Evolutionary conservation across 2,329 filamentous ascomycete species (phyloP).

Genomic region (Grosmannia serpens): DNA sequence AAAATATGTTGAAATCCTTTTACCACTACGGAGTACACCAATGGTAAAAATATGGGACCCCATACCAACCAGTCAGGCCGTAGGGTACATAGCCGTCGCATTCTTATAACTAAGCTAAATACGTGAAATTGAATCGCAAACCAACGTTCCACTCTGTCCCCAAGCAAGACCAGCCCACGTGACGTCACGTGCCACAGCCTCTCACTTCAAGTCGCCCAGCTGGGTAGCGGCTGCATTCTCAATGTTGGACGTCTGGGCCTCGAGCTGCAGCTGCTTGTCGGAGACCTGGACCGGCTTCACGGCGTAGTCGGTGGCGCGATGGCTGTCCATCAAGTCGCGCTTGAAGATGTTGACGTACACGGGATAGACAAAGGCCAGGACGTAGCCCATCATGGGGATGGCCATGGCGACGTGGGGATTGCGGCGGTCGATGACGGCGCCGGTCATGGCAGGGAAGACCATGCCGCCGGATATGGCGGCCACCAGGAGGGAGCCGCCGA

Average conservation of each 20-base stretch:
- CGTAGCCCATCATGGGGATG: conserved; percentile 20
- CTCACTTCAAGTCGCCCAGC: neutral
- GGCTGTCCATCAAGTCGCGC: conserved; percentile 18
- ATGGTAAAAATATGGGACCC: too few species aligned
- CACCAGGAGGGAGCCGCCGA: conserved; percentile 41
- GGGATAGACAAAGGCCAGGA: conserved; percentile 17
- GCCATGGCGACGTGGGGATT: conserved; percentile 17
- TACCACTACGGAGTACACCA: too few species aligned
- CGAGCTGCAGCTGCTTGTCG: conserved; percentile 17
- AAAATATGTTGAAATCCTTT: too few species aligned
- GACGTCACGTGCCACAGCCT: too few species aligned
- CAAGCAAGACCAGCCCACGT: too few species aligned
- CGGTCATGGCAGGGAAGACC: conserved; percentile 41
- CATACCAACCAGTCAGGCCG: too few species aligned
- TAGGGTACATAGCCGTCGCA: too few species aligned
- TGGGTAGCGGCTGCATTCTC: neutral
- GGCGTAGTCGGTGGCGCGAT: conserved; percentile 17
- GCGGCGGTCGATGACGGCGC: conserved; percentile 22
- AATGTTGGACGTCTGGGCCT: conserved; percentile 12
- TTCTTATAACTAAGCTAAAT: too few species aligned
- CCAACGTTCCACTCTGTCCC: too few species aligned
- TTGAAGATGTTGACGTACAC: conserved; percentile 21
- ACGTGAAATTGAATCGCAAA: too few species aligned
- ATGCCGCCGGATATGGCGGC: conserved; percentile 44
- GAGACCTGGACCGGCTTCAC: conserved; percentile 10